phyloP scores from a whole-genome alignment of 768 basidiomycete species.

The Tylopilus subfusipes region DNA sequence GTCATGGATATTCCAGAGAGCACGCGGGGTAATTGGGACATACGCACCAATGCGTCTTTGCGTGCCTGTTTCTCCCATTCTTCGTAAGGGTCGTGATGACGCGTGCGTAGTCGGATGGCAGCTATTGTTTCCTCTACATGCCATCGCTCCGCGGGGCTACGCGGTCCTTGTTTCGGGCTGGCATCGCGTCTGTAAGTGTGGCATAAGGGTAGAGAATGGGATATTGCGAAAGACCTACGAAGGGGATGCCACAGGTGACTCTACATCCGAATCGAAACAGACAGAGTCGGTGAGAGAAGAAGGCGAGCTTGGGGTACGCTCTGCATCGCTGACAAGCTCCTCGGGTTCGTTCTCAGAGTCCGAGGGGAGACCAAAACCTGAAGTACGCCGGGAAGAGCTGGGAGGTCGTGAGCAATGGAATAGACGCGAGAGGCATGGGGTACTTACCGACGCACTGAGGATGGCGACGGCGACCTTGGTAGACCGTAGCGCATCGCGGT shows the following conservation, averaged over 20 bases:
- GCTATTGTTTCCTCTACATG: constrained; percentile 45
- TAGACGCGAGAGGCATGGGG: constrained; percentile 8
- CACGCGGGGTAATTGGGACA: background rate
- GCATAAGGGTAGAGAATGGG: background rate
- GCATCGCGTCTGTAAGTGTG: background rate
- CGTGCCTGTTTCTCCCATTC: constrained; percentile 49
- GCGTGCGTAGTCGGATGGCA: constrained; percentile 42
- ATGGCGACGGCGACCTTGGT: constrained; percentile 50
- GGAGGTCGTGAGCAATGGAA: background rate
- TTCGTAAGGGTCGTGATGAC: constrained; percentile 46
- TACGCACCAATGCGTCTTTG: constrained; percentile 44
- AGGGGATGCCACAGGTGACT: constrained; percentile 30
- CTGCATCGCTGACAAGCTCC: constrained; percentile 37
- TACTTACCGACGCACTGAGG: constrained; percentile 41
- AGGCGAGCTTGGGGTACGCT: constrained; percentile 28
- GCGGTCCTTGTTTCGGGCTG: constrained; percentile 21
- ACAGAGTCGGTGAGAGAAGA: constrained; percentile 40
- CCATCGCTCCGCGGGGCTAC: constrained; percentile 31
- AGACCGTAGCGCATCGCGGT: constrained; percentile 50
- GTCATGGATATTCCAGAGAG: background rate
- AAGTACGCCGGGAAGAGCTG: constrained; percentile 35
- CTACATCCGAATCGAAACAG: constrained; percentile 43
- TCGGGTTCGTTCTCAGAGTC: constrained; percentile 41
- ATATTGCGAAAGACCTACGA: constrained; percentile 33
- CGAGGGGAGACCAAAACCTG: constrained; percentile 53